Percentiles rank a stretch among this genome's conserved stretches.
Conservation (phyloP, 2,329 filamentous ascomycete species). For the Hyphodiscus sp. region DNA sequence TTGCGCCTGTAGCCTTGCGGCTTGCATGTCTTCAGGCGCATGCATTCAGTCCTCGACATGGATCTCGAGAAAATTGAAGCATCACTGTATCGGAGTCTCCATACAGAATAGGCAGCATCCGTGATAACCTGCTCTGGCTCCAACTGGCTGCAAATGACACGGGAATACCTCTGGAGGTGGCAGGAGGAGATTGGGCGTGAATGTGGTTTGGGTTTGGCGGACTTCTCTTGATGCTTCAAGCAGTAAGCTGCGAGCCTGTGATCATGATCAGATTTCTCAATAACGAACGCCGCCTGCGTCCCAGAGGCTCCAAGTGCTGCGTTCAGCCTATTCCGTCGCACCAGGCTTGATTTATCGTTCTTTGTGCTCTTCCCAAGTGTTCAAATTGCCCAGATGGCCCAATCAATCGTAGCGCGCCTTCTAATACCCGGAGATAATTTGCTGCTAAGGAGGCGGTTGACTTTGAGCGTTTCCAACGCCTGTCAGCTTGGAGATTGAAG, state of each 20-base stretch:
- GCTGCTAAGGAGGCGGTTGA: neutral
- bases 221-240: neutral
- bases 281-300: neutral
- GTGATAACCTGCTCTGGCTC: neutral
- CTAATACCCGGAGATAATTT: neutral
- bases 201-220: neutral
- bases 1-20: neutral
- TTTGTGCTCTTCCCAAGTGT: too few species aligned
- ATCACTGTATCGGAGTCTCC: neutral
- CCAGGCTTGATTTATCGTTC: neutral
- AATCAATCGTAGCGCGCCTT: neutral
- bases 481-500: constrained; percentile 1
- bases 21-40: neutral
- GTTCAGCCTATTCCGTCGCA: neutral
- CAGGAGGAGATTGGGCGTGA: neutral
- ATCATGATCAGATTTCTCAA: neutral
- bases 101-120: neutral
- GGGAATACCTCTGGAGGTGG: too few species aligned
- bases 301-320: neutral
- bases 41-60: neutral
- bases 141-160: neutral
- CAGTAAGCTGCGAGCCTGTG: neutral
- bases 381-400: too few species aligned
- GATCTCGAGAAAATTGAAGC: neutral
- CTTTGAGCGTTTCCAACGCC: neutral